Base-by-base conservation (phyloP, 2,329 filamentous ascomycete genomes). In the Chrysosporium queenslandicum region DNA sequence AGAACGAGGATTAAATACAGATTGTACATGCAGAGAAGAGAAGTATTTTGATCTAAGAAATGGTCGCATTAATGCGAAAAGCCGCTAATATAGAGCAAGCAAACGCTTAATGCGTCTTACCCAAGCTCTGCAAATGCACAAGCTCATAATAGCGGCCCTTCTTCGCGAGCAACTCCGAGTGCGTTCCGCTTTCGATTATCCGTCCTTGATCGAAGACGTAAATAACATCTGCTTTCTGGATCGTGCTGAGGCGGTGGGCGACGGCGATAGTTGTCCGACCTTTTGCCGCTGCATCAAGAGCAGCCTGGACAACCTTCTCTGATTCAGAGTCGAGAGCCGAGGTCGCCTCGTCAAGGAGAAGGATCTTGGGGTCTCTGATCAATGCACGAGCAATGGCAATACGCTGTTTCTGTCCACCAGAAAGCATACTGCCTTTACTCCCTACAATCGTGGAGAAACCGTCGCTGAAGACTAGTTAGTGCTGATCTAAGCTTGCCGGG, bases 201-300 rank as follows among this genome's bases (percentile, higher is more conserved):
- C 81, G 78, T 6, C 91, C 92, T 61, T 87, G 83, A 67, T 96
- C 90, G 65, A 97, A 92, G n/a, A 97, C 91, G 59, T 94, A 96
- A 61, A 97, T 97, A 46, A 91, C 73, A 64, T 97, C 91, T 0
- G 91, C 91, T 66, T 92, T 90, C 66, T 95, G 89, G 55, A 97
- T 96, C 0, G 92, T 96, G 63, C 83, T 88, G 4, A 98, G 73
- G 21, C 92, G 78, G 69, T 98, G 91, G 2, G 92, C 92, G 1
- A 98, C 91, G 0, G 91, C 90, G 57, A 98, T 92, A 0, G 91
- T 97, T 5, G 89, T 94, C 48, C 89, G 79, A 41, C 83, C 88
- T 73, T 86, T 85, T 18, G 87, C 84, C 1, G 89, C 89, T 57
- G 82, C 81, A 67, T 96, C 88, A 2, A 94, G 72, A 0, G 86